Evolutionary conservation across 2,329 filamentous ascomycete genomes (phyloP).

Genomic region (Xylaria sp.): DNA sequence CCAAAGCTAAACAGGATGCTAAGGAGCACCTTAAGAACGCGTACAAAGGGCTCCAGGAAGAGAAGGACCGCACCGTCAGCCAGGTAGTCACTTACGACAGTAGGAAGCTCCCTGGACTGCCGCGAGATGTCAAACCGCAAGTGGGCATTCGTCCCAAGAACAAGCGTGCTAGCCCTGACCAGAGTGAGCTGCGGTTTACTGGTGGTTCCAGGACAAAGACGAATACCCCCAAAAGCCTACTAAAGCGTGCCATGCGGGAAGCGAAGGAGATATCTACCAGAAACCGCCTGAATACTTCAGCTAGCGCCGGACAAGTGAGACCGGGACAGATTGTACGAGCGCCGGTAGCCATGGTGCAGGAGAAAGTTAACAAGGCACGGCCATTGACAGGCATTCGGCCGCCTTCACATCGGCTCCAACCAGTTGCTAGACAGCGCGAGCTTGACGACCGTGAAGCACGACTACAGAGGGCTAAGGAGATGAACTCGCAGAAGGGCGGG

Average conservation of each 20-base stretch:
- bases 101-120: slow-evolving; percentile 56
- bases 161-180: slow-evolving; percentile 38
- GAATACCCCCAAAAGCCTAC: slow-evolving; percentile 61
- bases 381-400: slow-evolving; percentile 40
- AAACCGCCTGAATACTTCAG: slow-evolving; percentile 57
- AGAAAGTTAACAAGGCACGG: slow-evolving; percentile 58
- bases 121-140: slow-evolving; percentile 47
- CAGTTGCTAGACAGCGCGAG: slow-evolving; percentile 36
- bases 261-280: slow-evolving; percentile 63
- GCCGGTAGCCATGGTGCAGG: slow-evolving; percentile 64
- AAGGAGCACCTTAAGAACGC: slow-evolving; percentile 67
- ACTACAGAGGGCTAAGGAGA: slow-evolving; percentile 50
- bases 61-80: slow-evolving; percentile 66
- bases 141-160: slow-evolving; percentile 36
- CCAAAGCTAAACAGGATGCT: slow-evolving; percentile 66
- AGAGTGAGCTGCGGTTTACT: slow-evolving; percentile 55
- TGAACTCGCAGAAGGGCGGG: slow-evolving; percentile 40
- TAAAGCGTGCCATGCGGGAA: slow-evolving; percentile 67
- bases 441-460: slow-evolving; percentile 53
- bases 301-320: slow-evolving; percentile 49
- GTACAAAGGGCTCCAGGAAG: slow-evolving; percentile 66
- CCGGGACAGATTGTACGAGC: slow-evolving; percentile 59
- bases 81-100: slow-evolving; percentile 62
- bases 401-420: slow-evolving; percentile 20
- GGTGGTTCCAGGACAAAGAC: slow-evolving; percentile 63